These are phyloP conservation scores for Craterostigma plantagineum DNA, from an alignment of 257 asterid species.

Conservation along the genomic window DNA sequence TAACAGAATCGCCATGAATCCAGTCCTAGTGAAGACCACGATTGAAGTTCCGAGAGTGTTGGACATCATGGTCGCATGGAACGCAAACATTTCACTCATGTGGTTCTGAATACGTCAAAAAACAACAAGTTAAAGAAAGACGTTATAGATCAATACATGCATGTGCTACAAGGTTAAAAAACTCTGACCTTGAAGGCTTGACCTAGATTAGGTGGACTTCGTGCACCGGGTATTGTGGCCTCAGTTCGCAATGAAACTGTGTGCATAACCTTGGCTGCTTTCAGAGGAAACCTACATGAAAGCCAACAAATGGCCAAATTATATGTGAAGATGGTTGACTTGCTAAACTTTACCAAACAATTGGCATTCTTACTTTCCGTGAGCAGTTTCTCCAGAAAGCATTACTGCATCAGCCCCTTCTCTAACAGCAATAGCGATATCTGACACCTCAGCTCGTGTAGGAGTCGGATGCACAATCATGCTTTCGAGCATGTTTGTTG, in stretches of 20 bases:
- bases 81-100: constrained; percentile 97
- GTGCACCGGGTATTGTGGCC: constrained; percentile 60
- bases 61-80: constrained; percentile 95
- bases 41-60: constrained; percentile 91
- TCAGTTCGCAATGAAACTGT: constrained; percentile 91
- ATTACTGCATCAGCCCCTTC: constrained; percentile 98
- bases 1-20: constrained; percentile 86
- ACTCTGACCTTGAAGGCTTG: constrained; percentile 70
- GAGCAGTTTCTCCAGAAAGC: constrained; percentile 99
- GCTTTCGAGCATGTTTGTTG: constrained; percentile 98
- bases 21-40: constrained; percentile 85
- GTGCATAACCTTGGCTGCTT: constrained; percentile 95
- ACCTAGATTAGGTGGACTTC: constrained; percentile 66
- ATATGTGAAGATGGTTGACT: not conserved
- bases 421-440: constrained; percentile 85
- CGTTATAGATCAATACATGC: too few relatives aligned
- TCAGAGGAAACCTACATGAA: constrained; percentile 48
- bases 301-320: constrained; percentile 2
- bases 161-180: not conserved
- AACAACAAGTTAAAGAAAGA: constrained; percentile 3
- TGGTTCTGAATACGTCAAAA: constrained; percentile 54
- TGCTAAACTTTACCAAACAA: not conserved
- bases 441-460: constrained; percentile 98
- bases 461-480: constrained; percentile 98
- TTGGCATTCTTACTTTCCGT: constrained; percentile 57